Conservation (phyloP, 208 protist species). For the Naegleria fowleri region DNA sequence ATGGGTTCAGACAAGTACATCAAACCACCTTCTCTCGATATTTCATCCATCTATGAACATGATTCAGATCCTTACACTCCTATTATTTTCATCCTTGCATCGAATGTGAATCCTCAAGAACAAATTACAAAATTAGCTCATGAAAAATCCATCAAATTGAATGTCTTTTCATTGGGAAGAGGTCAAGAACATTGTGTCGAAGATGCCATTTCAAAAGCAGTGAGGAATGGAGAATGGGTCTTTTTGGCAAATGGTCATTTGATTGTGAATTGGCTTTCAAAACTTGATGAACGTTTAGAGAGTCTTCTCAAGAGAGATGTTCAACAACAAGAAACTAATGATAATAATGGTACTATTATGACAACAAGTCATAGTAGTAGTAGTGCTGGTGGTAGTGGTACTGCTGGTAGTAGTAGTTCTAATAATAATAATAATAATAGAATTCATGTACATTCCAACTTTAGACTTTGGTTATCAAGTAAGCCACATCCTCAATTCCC, state of each 20-base stretch:
- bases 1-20: constrained; percentile 86
- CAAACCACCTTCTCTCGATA: constrained; percentile 91
- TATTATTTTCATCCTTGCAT: constrained; percentile 94
- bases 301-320: neutral
- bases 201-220: constrained; percentile 79
- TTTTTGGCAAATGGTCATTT: constrained; percentile 98
- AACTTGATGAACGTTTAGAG: constrained; percentile 94
- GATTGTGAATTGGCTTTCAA: constrained; percentile 89
- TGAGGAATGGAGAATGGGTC: constrained; percentile 88
- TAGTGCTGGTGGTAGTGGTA: no score
- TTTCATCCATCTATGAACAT: constrained; percentile 84
- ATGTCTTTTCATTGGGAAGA: constrained; percentile 89
- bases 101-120: constrained; percentile 91
- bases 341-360: no score
- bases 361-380: no score
- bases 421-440: constrained; percentile 53
- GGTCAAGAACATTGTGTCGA: constrained; percentile 90
- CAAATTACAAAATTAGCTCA: constrained; percentile 81
- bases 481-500: constrained; percentile 91
- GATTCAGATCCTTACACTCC: constrained; percentile 55
- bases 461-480: constrained; percentile 97
- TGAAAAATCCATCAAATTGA: constrained; percentile 66
- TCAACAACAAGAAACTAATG: neutral
- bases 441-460: constrained; percentile 75
- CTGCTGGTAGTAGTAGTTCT: no score